phyloP scores from a whole-genome alignment of 352 stramenopile genomes.

The Phytophthora palmivora region DNA sequence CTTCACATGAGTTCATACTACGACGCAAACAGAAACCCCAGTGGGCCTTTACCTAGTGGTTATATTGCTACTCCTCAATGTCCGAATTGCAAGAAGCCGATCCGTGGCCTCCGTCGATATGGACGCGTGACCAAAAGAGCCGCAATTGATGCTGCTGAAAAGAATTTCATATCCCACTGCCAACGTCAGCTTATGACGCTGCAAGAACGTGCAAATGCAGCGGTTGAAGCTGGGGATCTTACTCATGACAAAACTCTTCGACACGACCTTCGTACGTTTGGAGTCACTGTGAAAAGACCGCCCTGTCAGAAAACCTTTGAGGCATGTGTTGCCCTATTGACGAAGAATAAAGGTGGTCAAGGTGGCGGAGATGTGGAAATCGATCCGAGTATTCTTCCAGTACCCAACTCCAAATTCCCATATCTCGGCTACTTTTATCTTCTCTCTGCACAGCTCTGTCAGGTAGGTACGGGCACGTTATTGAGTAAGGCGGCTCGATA shows the following conservation, averaged over 20 bases:
- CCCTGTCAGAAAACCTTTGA: slow-evolving; percentile 46
- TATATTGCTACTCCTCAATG: too few relatives aligned
- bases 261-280: slow-evolving; percentile 34
- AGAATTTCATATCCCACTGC: slow-evolving; percentile 52
- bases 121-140: slow-evolving; percentile 53
- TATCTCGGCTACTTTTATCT: slow-evolving; percentile 41
- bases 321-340: slow-evolving; percentile 41
- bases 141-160: slow-evolving; percentile 50
- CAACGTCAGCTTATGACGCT: slow-evolving; percentile 26
- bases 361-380: slow-evolving; percentile 32
- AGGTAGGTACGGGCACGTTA: not conserved
- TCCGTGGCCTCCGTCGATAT: too few relatives aligned
- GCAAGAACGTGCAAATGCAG: slow-evolving; percentile 34
- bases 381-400: slow-evolving; percentile 26
- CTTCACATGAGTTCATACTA: slow-evolving; percentile 50
- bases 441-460: slow-evolving; percentile 34
- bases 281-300: slow-evolving; percentile 23
- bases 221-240: slow-evolving; percentile 18
- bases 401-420: slow-evolving; percentile 42
- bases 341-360: slow-evolving; percentile 28
- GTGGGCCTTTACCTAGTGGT: too few relatives aligned
- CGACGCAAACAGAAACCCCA: slow-evolving; percentile 28
- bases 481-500: slow-evolving; percentile 10
- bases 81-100: too few relatives aligned
- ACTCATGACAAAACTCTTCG: slow-evolving; percentile 26